Evolutionary conservation across 2,329 filamentous ascomycete genomes (phyloP), one percentile per base, ranked within the genome.

Genomic region (Talaromyces albobiverticillius): DNA sequence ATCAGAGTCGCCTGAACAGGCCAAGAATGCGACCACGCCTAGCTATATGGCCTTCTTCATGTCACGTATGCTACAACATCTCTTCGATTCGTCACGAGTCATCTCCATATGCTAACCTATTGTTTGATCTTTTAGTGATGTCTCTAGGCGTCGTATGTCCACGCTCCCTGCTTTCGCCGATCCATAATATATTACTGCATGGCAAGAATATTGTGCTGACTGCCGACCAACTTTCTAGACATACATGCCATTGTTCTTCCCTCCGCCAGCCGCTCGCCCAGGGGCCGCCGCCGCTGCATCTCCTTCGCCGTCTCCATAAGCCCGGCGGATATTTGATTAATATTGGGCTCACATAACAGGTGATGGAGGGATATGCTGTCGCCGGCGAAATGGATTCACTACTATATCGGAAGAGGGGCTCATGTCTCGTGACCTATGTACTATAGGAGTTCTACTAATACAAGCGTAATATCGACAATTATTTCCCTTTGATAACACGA

Each of bases 1-100:
- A 46, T 72, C 72, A 32, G 76, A 79, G 62, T 73, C 71, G 22
- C 67, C 72, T n/a, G 73, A 77, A 26, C 75, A 79, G 60, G 75
- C 71, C 72, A 86, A 83, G 70, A 85, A 75, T 56, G 74, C 83
- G 23, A 75, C 79, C 43, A 92, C 89, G 4, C 90, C 92, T 2
- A 82, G 79, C 50, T 85, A 84, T 68, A 86, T 94, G 72, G 85
- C 85, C 53, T 84, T 94, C 53, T 81, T 85, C 71, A 94, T 95
- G 88, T 84, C 89, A 18, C 66, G 88, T 90, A 78, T 64, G 85
- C 81, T 36, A 3, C 42, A 5, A 13, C 25, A 10, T 32, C 20
- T 4, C 14, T 18, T n/a, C 18, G 18, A 3, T 2, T 18, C 42
- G 31, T 29, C 20, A 38, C n/a, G 6, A 34, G 49, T 48, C 36